Base-by-base conservation (phyloP, 345 rosid genomes). In the Physaria fendleri region DNA sequence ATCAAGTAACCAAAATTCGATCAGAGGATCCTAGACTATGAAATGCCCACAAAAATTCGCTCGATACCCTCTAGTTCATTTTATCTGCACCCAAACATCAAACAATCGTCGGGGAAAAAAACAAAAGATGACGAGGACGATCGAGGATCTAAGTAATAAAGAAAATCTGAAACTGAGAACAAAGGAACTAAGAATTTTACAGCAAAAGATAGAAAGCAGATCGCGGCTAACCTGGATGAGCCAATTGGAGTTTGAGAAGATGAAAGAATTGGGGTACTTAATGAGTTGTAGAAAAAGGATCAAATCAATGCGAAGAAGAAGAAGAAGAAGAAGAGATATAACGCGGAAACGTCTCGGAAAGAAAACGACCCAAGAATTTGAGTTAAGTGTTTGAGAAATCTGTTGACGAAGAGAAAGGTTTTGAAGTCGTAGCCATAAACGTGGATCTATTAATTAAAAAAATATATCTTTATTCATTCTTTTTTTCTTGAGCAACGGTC, bases 281-380 rank as follows among this genome's bases (percentile, higher is more conserved):
- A 38, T 14, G 46, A 23, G 13, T 5, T 27, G 47, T 1, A 10
- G 57, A 38, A 17, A 7, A 8, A 43, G 59, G 57, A 65, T 46
- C 45, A 49, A 64, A 71, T 50, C 65, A 64, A 71, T 25, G 58
- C 40, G 20, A 50, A 20, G 39, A 39, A 62, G 53, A 63, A 63
- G 10, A 4, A 22, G 0, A 33, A 49, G n/a, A n/a, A n/a, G n/a
- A n/a, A n/a, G n/a, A 16, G 60, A 43, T 16, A 34, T 34, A 34
- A 64, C 75, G 70, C 75, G 71, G 59, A 64, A 22, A 64, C 23
- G 66, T 63, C 69, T 60, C 5, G 1, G 55, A 63, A 51, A 18
- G 40, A 62, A 45, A 53, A 53, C 25, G 37, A 64, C 55, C 40
- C 57, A 27, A 3, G 29, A 32, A 16, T 17, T 45, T n/a, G 3